A percentile compares a stretch with the other conserved stretches of the same genome.
Evolutionary conservation across 495 filamentous ascomycete species (phyloP).

Genomic region (Cladorrhinum samala): DNA sequence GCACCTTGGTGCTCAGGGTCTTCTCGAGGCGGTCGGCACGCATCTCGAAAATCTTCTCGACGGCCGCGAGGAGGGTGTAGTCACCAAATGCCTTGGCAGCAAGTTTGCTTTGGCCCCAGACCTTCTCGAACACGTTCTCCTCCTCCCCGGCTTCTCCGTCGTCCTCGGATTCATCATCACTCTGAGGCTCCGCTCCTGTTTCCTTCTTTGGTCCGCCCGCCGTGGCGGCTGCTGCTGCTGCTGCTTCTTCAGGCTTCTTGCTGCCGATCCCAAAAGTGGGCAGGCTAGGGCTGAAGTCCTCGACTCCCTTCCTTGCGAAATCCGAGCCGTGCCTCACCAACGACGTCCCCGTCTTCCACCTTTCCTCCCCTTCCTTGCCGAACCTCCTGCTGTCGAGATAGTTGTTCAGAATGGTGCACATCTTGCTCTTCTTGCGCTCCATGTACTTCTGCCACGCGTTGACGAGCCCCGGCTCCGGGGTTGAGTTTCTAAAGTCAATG

Average conservation of each 20-base stretch:
- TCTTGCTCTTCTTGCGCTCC: slow-evolving; percentile 33
- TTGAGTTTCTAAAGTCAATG: slow-evolving; percentile 33
- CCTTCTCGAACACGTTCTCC: slow-evolving; percentile 10
- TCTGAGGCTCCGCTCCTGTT: too few species aligned
- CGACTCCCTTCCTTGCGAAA: slow-evolving; percentile 3
- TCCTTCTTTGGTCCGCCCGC: too few species aligned
- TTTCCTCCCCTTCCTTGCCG: slow-evolving; percentile 11
- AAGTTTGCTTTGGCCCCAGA: slow-evolving; percentile 22
- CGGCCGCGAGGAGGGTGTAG: slow-evolving; percentile 13
- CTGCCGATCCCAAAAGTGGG: not conserved
- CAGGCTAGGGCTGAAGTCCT: not conserved
- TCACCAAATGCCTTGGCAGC: slow-evolving; percentile 20
- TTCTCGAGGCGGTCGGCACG: slow-evolving; percentile 27
- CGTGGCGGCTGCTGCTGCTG: not conserved
- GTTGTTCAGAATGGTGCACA: slow-evolving; percentile 28
- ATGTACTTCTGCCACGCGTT: slow-evolving; percentile 37
- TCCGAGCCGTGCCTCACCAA: slow-evolving; percentile 2
- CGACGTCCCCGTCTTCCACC: not conserved
- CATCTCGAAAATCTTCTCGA: slow-evolving; percentile 30
- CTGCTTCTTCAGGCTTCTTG: slow-evolving; percentile 11
- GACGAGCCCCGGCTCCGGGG: slow-evolving; percentile 31
- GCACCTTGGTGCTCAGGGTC: slow-evolving; percentile 26
- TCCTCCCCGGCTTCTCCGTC: slow-evolving; percentile 4
- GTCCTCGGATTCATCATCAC: slow-evolving; percentile 23
- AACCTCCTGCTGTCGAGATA: slow-evolving; percentile 14